Conservation (phyloP, 805 yeast genomes). For the Ogataea degrootiae region DNA sequence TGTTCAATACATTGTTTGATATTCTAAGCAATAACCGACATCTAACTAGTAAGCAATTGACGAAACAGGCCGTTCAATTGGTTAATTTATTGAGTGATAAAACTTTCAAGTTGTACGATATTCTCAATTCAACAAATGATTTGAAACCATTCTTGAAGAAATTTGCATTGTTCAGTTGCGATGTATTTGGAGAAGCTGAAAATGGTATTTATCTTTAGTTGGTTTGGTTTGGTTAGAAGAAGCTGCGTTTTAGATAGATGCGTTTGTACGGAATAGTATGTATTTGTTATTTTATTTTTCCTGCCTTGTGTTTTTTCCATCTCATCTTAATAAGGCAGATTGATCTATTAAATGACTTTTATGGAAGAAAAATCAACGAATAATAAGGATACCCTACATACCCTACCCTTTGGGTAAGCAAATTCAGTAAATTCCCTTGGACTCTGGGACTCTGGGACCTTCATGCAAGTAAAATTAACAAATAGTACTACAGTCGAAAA, state of each 20-base stretch:
- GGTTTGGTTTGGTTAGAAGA: background rate
- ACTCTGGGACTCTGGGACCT: too few relatives aligned
- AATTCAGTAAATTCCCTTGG: too few relatives aligned
- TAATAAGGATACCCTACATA: too few relatives aligned
- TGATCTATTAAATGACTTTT: too few relatives aligned
- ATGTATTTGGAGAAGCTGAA: constrained; percentile 24
- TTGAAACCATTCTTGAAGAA: constrained; percentile 40
- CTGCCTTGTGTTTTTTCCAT: background rate
- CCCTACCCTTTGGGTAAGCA: too few relatives aligned
- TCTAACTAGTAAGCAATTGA: constrained; percentile 36
- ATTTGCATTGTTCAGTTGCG: constrained; percentile 51
- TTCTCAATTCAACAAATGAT: constrained; percentile 54
- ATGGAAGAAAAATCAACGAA: too few relatives aligned
- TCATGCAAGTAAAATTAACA: too few relatives aligned
- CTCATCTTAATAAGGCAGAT: background rate
- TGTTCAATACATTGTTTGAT: constrained; percentile 63
- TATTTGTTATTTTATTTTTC: too few relatives aligned
- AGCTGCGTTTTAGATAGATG: background rate
- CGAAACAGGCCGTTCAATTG: constrained; percentile 53
- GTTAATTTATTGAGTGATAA: constrained; percentile 68
- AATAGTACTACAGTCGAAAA: too few relatives aligned
- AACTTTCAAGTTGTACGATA: constrained; percentile 49
- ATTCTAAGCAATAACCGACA: constrained; percentile 42
- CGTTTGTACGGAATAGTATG: background rate
- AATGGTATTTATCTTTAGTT: constrained; percentile 35